Base-by-base conservation (phyloP, 306 rosid genomes). In the Astragalus glycyphyllos region DNA sequence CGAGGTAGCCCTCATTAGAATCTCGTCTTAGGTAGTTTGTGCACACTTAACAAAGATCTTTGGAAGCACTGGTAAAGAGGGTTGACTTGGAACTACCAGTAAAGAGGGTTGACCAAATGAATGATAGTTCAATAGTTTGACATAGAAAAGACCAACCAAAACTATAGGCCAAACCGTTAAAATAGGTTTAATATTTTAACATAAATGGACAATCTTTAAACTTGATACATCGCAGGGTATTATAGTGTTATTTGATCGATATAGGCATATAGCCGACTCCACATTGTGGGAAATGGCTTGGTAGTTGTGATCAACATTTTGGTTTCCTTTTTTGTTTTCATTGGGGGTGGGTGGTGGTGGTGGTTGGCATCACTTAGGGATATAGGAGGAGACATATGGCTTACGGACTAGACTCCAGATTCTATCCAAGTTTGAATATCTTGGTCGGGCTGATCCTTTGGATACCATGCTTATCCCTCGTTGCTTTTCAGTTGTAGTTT, bases 361-460 rank as follows among this genome's bases (percentile, higher is more conserved):
- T n/a, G n/a, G n/a, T n/a, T 32, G 16, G 31, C 56, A 10, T 11
- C 45, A 46, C 32, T 16, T 4, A 8, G 10, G 37, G 41, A n/a
- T 17, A 45, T 37, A 48, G 37, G 54, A 9, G 54, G 32, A 64
- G 70, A 64, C 41, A 41, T 54, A 62, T 12, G 64, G 51, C 13
- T 20, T 61, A 57, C 41, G 29, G 49, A 71, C 42, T 73, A 35
- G 64, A 2, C 58, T 49, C 42, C 73, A 35, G 59, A 4, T 65
- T 49, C 50, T 23, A 42, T 71, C 58, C 59, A 45, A 50, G 58
- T 64, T 72, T 34, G 55, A 45, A 34, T 50, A n/a, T 67, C 26
- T 53, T 73, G 66, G 37, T 61, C 61, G 34, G 41, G 61, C 58
- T 56, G 71, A 59, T 48, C 20, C 76, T 50, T 69, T 57, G 15